Percentiles rank a stretch among this genome's conserved stretches.
Evolutionary conservation across 495 filamentous ascomycete species (phyloP).

Genomic region (Arthonia radiata): DNA sequence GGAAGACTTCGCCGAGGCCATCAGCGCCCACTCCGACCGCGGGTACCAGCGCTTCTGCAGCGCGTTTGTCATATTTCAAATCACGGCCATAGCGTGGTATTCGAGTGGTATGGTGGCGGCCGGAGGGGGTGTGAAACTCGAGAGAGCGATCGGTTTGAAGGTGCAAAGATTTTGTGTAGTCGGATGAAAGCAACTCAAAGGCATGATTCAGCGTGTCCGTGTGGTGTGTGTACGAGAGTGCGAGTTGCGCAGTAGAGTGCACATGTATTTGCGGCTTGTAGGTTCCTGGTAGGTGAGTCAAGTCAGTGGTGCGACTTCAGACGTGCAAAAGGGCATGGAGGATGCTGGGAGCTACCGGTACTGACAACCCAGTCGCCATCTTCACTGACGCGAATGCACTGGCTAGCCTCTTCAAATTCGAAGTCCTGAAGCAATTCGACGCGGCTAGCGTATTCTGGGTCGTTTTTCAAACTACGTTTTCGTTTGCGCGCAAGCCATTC

Average conservation of each 20-base stretch:
- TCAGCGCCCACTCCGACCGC: conserved; percentile 68
- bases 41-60: conserved; percentile 67
- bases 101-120: conserved; percentile 66
- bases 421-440: conserved; percentile 95
- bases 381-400: conserved; percentile 71
- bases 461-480: conserved; percentile 81
- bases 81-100: conserved; percentile 85
- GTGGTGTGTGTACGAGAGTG: conserved; percentile 78
- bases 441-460: conserved; percentile 75
- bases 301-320: neutral
- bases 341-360: conserved; percentile 27
- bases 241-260: conserved; percentile 78
- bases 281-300: conserved; percentile 16
- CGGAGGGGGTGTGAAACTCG: conserved; percentile 80
- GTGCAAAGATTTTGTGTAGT: conserved; percentile 88
- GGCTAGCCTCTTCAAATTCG: conserved; percentile 94
- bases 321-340: conserved; percentile 2
- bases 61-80: conserved; percentile 60
- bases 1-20: conserved; percentile 72
- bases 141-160: conserved; percentile 76
- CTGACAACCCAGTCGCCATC: conserved; percentile 98
- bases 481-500: conserved; percentile 84
- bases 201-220: conserved; percentile 84
- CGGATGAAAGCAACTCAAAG: conserved; percentile 72
- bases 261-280: conserved; percentile 96